Base-by-base conservation (phyloP, 2,329 filamentous ascomycete genomes). In the Arthrobotrys megalospora region DNA sequence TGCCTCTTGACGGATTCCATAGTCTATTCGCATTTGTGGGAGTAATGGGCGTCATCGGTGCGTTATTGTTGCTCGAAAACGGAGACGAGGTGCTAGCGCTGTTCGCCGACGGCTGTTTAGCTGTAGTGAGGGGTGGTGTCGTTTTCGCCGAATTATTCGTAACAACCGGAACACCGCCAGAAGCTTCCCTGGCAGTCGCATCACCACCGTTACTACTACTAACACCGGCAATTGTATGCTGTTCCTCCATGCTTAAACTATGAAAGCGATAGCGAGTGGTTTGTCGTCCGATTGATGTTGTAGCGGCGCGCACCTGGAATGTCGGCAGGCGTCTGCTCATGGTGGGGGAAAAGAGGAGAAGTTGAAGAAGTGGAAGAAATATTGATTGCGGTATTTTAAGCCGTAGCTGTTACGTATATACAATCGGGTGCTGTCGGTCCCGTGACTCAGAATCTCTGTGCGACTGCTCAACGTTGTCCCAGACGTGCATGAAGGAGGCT, bases 311-410 rank as follows among this genome's bases (percentile, higher is more conserved):
- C 32, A 76, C 71, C 19, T 52, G 64, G 34, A 76, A 14, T 10
- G 63, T 45, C 10, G 43, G 64, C 21, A 76, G 41, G 53, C 71
- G 71, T 67, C 71, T 67, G 63, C 71, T 76, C 71, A 76, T 76
- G 52, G 36, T 53, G 64, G 36, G 36, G n/a, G 16, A 53, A 43
- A 24, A 36, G 10, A 43, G 16, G 41, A 45, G n/a, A 45, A 45
- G 41, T 24, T 14, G n/a, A n/a, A 32, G 7, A 52, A 52, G 24
- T 16, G 3, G 28, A 53, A 34, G n/a, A 16, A 53, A 14, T 6
- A 2, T 19, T 19, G 16, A 34, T n/a, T 1, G 50, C 3, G 16
- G 24, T 21, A 11, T 12, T 53, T 53, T 53, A 34, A 34, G 50
- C 32, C 16, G 5, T 53, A 6, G 6, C 14, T 14, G 6, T 32